phyloP scores from a whole-genome alignment of 768 basidiomycete species.

The Termitomyces sp. region DNA sequence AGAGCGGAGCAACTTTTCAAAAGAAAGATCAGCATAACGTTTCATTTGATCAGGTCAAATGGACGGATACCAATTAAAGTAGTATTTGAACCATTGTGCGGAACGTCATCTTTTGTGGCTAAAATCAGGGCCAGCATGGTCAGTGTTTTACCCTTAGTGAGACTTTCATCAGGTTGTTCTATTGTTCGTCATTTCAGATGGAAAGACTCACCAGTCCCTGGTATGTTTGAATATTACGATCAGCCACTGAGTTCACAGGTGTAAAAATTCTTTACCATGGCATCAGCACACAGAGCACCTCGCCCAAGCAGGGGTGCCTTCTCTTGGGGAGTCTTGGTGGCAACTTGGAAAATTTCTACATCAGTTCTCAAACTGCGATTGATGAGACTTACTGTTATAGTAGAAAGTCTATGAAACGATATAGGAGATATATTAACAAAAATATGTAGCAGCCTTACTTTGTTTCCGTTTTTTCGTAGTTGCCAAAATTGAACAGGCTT shows the following conservation, averaged over 20 bases:
- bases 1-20: slow-evolving; percentile 78
- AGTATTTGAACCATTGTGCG: slow-evolving; percentile 49
- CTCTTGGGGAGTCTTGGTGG: slow-evolving; percentile 75
- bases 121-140: slow-evolving; percentile 81
- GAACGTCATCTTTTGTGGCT: slow-evolving; percentile 65
- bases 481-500: slow-evolving; percentile 91
- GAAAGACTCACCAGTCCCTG: slow-evolving; percentile 36
- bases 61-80: slow-evolving; percentile 68
- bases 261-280: slow-evolving; percentile 54
- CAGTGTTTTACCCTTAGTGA: slow-evolving; percentile 75
- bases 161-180: not conserved
- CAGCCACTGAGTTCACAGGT: not conserved
- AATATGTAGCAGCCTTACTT: slow-evolving; percentile 33
- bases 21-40: not conserved
- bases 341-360: slow-evolving; percentile 38
- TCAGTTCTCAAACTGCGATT: not conserved
- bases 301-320: slow-evolving; percentile 60
- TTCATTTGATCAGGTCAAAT: not conserved
- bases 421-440: not conserved
- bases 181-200: not conserved
- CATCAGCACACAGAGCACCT: slow-evolving; percentile 87
- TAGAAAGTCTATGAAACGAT: slow-evolving; percentile 46
- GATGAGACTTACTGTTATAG: slow-evolving; percentile 52
- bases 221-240: not conserved
- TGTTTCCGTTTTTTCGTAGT: slow-evolving; percentile 44